Evolutionary conservation across 108 stramenopile genomes (phyloP), one percentile per base, ranked within the genome.

Genomic region (Asterionellopsis glacialis): DNA sequence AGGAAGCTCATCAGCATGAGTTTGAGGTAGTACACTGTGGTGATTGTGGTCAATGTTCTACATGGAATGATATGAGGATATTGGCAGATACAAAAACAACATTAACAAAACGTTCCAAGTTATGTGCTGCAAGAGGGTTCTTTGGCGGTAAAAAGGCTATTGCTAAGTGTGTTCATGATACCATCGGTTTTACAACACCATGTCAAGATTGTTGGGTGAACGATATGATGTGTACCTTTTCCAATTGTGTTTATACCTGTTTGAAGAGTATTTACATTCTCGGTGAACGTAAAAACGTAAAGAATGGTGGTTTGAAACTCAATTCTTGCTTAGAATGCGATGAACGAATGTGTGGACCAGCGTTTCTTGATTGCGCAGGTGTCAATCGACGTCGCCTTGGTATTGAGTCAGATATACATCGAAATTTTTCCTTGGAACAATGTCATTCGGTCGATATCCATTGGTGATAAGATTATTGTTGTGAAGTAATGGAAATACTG

Each of bases 141-240:
- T 19, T 21, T 41, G 42, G 67, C 53, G n/a, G 22, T 48, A 22
- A 12, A 44, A 48, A 21, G 6, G 3, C 64, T 45, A 25, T 18
- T 67, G 11, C 65, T 55, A 15, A 22, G 61, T 26, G 47, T 9
- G 16, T 72, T 64, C 24, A 41, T 55, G 41, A 61, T 1, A 38
- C 40, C 0, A 67, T 72, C 41, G 71, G 71, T 0, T 66, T 58
- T 25, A 67, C 65, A 11, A 57, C 55, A 21, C 21, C 26, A 12
- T 72, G 71, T 62, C 64, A 64, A 23, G 55, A 22, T 33, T 72
- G 71, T 47, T 72, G 71, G 71, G 55, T 65, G 1, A 54, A 66
- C 18, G 71, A 67, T 23, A 71, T 71, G 10, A 21, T 60, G n/a
- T 71, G 65, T 57, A 50, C 65, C 6, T 44, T 56, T 19, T 26